phyloP scores from a whole-genome alignment of 768 basidiomycete genomes.

The Calocera cornea region DNA sequence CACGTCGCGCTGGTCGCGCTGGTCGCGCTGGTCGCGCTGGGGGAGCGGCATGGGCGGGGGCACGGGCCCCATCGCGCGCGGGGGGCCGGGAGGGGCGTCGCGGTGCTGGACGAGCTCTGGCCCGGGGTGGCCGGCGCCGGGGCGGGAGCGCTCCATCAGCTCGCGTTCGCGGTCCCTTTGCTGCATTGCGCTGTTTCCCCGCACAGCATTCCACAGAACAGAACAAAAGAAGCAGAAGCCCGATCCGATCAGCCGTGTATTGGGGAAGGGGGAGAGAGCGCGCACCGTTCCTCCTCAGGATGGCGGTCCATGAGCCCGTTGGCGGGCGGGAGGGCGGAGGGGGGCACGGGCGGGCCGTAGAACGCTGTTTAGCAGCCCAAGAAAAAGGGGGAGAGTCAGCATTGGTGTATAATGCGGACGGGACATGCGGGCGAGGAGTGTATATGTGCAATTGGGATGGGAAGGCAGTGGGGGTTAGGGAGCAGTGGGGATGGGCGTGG shows the following conservation, averaged over 20 bases:
- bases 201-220: too few species aligned
- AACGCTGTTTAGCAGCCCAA: background rate
- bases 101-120: background rate
- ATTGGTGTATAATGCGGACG: background rate
- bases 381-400: background rate
- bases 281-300: too few species aligned
- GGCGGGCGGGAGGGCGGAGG: background rate
- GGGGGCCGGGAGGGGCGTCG: background rate
- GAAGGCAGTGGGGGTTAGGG: background rate
- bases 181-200: background rate
- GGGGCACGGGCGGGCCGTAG: background rate
- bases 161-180: conserved; percentile 2
- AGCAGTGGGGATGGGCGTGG: background rate
- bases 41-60: conserved; percentile 8
- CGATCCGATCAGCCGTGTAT: too few species aligned
- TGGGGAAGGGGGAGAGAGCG: too few species aligned
- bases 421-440: background rate
- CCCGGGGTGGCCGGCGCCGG: background rate
- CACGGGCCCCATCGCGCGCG: background rate
- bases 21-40: too few species aligned
- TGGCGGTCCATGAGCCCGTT: background rate
- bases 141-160: background rate
- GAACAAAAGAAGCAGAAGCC: too few species aligned
- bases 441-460: background rate
- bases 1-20: background rate